A percentile compares a stretch with the other conserved stretches of the same genome.
phyloP scores from a whole-genome alignment of 2,329 filamentous ascomycete genomes.

The Proliferodiscus dingleyae region DNA sequence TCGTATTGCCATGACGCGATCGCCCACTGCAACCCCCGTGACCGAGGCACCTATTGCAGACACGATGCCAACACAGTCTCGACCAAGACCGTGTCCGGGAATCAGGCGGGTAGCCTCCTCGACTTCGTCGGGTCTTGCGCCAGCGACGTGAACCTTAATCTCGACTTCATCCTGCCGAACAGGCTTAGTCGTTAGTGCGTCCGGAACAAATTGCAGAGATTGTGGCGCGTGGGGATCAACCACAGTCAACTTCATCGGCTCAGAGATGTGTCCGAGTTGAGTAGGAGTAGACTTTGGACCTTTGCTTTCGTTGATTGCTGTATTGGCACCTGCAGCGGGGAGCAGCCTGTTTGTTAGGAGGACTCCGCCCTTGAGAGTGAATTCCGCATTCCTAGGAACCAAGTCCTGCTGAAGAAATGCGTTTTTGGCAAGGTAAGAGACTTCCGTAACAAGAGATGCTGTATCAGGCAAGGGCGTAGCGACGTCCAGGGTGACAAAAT shows the following conservation, averaged over 20 bases:
- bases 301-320: no score
- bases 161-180: slow-evolving; percentile 22
- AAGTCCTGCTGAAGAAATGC: slow-evolving; percentile 7
- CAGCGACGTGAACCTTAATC: slow-evolving; percentile 29
- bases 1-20: slow-evolving; percentile 27
- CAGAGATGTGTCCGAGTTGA: neutral
- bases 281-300: neutral
- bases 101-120: slow-evolving; percentile 34
- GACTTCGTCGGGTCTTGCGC: slow-evolving; percentile 35
- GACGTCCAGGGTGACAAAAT: slow-evolving; percentile 23
- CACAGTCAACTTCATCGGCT: slow-evolving; percentile 16
- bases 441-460: slow-evolving; percentile 12
- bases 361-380: no score
- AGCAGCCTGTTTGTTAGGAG: no score
- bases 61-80: slow-evolving; percentile 33
- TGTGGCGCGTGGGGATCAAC: slow-evolving; percentile 23
- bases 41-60: slow-evolving; percentile 28
- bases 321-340: no score
- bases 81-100: slow-evolving; percentile 12
- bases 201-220: slow-evolving; percentile 24
- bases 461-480: slow-evolving; percentile 32
- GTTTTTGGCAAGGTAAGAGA: slow-evolving; percentile 11
- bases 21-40: slow-evolving; percentile 28
- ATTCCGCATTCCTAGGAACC: neutral
- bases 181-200: slow-evolving; percentile 15